These are phyloP conservation scores for Pichia terricola DNA, from an alignment of 1,139 yeast species.

Conservation along the genomic window DNA sequence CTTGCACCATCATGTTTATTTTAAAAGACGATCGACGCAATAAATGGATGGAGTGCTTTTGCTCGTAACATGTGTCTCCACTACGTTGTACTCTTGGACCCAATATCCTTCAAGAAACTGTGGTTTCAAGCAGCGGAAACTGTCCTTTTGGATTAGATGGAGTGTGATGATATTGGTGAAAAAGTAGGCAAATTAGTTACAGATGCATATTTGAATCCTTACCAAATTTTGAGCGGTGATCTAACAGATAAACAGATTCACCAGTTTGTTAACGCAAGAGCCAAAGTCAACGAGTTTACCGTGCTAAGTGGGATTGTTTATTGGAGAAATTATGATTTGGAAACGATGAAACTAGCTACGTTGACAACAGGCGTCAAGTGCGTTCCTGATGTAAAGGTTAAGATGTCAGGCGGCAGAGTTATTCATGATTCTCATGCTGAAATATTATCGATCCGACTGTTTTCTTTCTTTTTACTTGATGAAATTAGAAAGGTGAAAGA, in stretches of 20 bases:
- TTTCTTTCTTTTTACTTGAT: not conserved
- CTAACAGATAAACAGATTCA: constrained; percentile 8
- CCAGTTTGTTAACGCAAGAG: constrained; percentile 32
- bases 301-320: constrained; percentile 65
- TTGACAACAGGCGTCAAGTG: constrained; percentile 81
- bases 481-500: not conserved
- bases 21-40: too few species aligned
- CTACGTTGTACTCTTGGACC: too few species aligned
- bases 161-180: too few species aligned
- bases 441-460: not conserved
- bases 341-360: not conserved
- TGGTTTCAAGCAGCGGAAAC: too few species aligned
- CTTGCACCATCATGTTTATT: too few species aligned
- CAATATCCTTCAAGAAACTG: too few species aligned
- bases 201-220: too few species aligned
- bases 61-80: too few species aligned
- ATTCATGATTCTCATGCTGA: constrained; percentile 41
- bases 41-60: too few species aligned
- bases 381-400: constrained; percentile 41
- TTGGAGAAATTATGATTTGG: constrained; percentile 5
- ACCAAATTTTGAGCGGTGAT: too few species aligned
- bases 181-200: too few species aligned
- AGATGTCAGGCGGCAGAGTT: constrained; percentile 38
- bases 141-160: too few species aligned
- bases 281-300: constrained; percentile 77